Evolutionary conservation across 2,329 filamentous ascomycete species (phyloP).

Genomic region (Fusarium pseudonygamai): DNA sequence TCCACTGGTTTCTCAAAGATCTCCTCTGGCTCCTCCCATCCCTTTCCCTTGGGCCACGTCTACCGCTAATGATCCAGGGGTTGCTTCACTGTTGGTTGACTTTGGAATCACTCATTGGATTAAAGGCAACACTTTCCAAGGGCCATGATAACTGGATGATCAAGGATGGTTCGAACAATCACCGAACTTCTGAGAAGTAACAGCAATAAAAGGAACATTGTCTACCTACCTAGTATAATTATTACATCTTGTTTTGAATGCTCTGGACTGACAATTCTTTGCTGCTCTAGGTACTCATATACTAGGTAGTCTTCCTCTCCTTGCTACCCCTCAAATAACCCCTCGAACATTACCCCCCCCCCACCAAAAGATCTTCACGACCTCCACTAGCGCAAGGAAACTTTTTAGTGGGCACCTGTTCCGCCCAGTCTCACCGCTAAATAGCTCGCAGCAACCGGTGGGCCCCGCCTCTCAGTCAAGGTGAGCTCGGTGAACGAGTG

Average conservation of each 20-base stretch:
- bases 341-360: not conserved
- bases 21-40: too few species aligned
- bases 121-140: not conserved
- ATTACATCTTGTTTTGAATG: not conserved
- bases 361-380: conserved; percentile 2
- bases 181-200: not conserved
- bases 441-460: conserved; percentile 3
- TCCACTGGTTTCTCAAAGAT: not conserved
- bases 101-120: not conserved
- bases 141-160: not conserved
- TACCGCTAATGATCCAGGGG: conserved; percentile 6
- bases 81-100: not conserved
- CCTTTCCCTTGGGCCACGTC: conserved; percentile 8
- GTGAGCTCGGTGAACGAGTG: conserved; percentile 19
- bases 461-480: not conserved
- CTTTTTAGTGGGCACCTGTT: conserved; percentile 11
- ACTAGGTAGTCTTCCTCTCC: not conserved
- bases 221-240: not conserved
- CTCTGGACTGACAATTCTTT: not conserved
- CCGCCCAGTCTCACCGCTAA: conserved; percentile 24
- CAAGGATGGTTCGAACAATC: too few species aligned
- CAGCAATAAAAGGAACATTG: not conserved
- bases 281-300: not conserved
- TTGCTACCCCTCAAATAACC: not conserved
- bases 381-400: conserved; percentile 4